Evolutionary conservation across 345 rosid genomes (phyloP), one percentile per base, ranked within the genome.

Genomic region (Pseudoturritis turrita): DNA sequence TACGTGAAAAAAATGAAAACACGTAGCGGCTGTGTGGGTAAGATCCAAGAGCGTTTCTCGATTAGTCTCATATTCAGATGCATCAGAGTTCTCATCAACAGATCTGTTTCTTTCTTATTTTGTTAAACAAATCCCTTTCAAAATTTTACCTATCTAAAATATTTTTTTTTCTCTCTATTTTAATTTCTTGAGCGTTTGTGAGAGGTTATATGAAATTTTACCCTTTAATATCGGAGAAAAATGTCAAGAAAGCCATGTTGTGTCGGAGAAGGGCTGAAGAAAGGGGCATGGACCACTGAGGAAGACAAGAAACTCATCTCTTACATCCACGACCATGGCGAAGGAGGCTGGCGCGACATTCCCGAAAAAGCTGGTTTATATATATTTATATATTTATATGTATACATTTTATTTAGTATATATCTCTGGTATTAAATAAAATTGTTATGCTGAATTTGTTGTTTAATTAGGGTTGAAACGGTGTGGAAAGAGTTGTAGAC

Each of bases 401-500:
- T 58, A 19, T 37, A 74, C 21, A 49, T 50, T 25, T n/a, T 35
- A 19, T 14, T 44, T 36, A 4, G 19, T 21, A 45, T 8, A 29
- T 9, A 0, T 23, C 12, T 39, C 7, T 22, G 13, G 7, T 21
- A 22, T 41, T 8, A 31, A 36, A 12, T 41, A 12, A 31, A 36
- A 12, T 3, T 39, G 1, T 33, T 21, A 7, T 74, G 17, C 21
- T 51, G 23, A 51, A n/a, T 17, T 7, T 39, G 40, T 12, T 68
- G 31, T 62, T 61, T 62, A 18, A 15, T 12, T 36, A 81, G 84
- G 82, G 40, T 73, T 81, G 43, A 74, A 76, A 53, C 78, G 84
- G 13, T 78, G 84, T 65, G 84, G 84, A 56, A 81, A 81, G 80
- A 81, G 84, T 68, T 81, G 84, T 54, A 78, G 84, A 62, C 63